These are phyloP conservation scores for Lentinula edodes DNA, from an alignment of 768 basidiomycete genomes.

Conservation along the genomic window DNA sequence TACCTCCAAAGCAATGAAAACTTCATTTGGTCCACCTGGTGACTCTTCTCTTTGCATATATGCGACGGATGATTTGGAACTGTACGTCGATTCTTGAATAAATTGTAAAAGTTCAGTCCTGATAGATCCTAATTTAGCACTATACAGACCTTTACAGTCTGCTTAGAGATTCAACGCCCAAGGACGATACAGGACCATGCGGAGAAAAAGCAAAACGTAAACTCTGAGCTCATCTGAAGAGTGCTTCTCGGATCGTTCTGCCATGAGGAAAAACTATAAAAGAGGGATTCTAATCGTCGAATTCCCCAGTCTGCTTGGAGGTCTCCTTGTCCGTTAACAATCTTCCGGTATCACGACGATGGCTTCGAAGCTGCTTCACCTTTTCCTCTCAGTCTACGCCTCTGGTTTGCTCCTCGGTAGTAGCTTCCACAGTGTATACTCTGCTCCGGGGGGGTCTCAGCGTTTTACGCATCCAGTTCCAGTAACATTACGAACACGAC, in stretches of 20 bases:
- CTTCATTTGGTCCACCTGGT: background rate
- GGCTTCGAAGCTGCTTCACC: background rate
- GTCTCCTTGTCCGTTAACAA: too few species aligned
- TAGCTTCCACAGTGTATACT: background rate
- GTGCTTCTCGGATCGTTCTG: background rate
- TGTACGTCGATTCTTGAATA: background rate
- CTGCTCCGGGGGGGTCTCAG: background rate
- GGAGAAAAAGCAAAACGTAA: background rate
- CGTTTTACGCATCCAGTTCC: background rate
- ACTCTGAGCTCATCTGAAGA: background rate
- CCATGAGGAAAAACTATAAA: background rate
- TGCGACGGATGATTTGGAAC: background rate
- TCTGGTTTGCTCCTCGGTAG: background rate
- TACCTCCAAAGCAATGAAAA: background rate
- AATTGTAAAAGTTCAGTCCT: background rate
- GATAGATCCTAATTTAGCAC: background rate
- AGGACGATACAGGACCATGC: background rate
- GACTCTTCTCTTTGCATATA: background rate
- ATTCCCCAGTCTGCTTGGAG: background rate
- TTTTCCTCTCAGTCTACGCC: constrained; percentile 3
- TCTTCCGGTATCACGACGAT: background rate
- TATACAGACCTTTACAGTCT: background rate
- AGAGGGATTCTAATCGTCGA: background rate
- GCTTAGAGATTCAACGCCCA: background rate
- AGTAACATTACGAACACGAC: background rate